phyloP scores from a whole-genome alignment of 441 rosid species.

The Iberis amara region DNA sequence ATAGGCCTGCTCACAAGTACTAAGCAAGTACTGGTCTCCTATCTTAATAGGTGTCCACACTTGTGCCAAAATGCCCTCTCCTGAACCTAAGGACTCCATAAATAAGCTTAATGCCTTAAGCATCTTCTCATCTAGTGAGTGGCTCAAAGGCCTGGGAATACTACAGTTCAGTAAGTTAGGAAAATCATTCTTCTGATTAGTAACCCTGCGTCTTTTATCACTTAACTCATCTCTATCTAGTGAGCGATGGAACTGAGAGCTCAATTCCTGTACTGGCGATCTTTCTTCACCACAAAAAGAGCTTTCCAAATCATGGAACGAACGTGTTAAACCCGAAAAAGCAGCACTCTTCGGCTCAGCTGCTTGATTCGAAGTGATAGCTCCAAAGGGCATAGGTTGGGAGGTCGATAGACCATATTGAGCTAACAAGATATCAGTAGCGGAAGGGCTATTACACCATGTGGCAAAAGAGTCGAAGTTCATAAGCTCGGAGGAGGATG shows the following conservation, averaged over 20 bases:
- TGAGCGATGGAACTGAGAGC: conserved; percentile 28
- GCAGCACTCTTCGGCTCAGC: conserved; percentile 14
- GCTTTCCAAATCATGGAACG: conserved; percentile 32
- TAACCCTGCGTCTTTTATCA: conserved; percentile 30
- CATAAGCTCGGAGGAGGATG: conserved; percentile 50
- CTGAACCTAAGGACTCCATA: conserved; percentile 57
- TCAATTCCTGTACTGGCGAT: conserved; percentile 33
- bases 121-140: conserved; percentile 71
- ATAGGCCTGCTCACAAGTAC: too few species aligned
- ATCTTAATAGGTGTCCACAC: conserved; percentile 67
- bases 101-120: conserved; percentile 65
- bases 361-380: conserved; percentile 32
- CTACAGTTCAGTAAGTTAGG: too few species aligned
- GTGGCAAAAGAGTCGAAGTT: conserved; percentile 56
- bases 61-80: conserved; percentile 79
- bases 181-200: too few species aligned
- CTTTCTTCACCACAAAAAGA: conserved; percentile 43
- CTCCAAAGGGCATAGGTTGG: conserved; percentile 40
- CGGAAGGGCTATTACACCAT: conserved; percentile 52
- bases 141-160: conserved; percentile 38
- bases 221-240: conserved; percentile 26
- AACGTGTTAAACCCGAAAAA: conserved; percentile 25
- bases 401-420: too few species aligned
- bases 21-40: conserved; percentile 23
- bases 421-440: conserved; percentile 40